phyloP scores from a whole-genome alignment of 2,329 filamentous ascomycete genomes.

The Nakataea oryzae region DNA sequence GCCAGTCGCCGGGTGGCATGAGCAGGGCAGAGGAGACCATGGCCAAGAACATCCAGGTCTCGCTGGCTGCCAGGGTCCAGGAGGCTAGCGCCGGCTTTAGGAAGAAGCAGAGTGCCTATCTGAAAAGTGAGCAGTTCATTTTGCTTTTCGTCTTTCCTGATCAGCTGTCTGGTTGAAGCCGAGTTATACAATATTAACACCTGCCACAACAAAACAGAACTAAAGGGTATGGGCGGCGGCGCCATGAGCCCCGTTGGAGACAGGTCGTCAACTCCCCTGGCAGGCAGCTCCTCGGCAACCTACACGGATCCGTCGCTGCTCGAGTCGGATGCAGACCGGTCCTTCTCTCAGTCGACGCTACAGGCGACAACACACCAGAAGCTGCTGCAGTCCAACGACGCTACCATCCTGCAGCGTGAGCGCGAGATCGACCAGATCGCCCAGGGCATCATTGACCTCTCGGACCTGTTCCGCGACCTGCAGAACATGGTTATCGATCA shows the following conservation, averaged over 20 bases:
- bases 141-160: neutral
- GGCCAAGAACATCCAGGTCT: slow-evolving; percentile 93
- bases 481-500: slow-evolving; percentile 94
- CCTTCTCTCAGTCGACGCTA: slow-evolving; percentile 81
- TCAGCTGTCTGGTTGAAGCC: neutral
- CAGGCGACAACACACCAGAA: slow-evolving; percentile 65
- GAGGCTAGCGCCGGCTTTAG: slow-evolving; percentile 86
- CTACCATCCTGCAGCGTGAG: slow-evolving; percentile 81
- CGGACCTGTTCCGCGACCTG: slow-evolving; percentile 92
- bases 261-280: slow-evolving; percentile 38
- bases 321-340: slow-evolving; percentile 89
- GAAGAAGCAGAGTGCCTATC: slow-evolving; percentile 93
- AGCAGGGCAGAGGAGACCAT: slow-evolving; percentile 84
- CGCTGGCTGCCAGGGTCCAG: slow-evolving; percentile 76
- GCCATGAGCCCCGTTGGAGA: slow-evolving; percentile 35
- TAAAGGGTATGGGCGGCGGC: slow-evolving; percentile 56
- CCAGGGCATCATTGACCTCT: slow-evolving; percentile 92
- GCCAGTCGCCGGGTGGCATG: slow-evolving; percentile 54
- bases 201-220: slow-evolving; percentile 42
- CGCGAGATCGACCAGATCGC: slow-evolving; percentile 97
- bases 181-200: neutral
- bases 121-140: slow-evolving; percentile 75
- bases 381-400: slow-evolving; percentile 65
- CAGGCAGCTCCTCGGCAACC: slow-evolving; percentile 18
- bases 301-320: slow-evolving; percentile 81